phyloP scores from a whole-genome alignment of 768 basidiomycete genomes.

The Austroboletus eburneus region DNA sequence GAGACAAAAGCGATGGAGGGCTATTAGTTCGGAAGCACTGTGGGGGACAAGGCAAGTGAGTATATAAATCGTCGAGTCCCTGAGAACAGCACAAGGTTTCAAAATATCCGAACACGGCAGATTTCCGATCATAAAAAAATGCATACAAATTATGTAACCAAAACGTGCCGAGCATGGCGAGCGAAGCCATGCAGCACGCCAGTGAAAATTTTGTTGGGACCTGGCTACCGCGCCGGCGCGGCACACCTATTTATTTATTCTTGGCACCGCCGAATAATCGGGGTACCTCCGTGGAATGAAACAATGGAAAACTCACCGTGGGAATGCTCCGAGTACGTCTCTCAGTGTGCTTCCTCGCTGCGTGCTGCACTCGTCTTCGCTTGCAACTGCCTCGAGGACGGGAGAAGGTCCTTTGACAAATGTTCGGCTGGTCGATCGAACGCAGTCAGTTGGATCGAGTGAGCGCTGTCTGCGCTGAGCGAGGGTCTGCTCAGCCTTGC shows the following conservation, averaged over 20 bases:
- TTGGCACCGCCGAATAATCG: conserved; percentile 24
- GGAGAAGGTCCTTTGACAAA: conserved; percentile 23
- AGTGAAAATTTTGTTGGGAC: conserved; percentile 17
- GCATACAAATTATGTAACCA: conserved; percentile 16
- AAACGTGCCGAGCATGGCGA: conserved; percentile 25
- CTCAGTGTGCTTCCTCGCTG: conserved; percentile 9
- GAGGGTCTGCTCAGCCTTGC: conserved; percentile 2
- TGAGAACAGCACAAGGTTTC: conserved; percentile 16
- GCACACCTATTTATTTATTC: conserved; percentile 25
- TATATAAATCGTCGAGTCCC: conserved; percentile 24
- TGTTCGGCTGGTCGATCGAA: conserved; percentile 23
- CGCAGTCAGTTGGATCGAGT: conserved; percentile 12
- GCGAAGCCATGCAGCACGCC: conserved; percentile 16
- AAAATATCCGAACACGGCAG: conserved; percentile 14
- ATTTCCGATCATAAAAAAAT: conserved; percentile 9
- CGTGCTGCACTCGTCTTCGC: conserved; percentile 22
- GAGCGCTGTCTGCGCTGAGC: conserved; percentile 1
- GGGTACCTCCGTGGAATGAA: conserved; percentile 21
- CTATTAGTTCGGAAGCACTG: conserved; percentile 17
- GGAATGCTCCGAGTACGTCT: conserved; percentile 13
- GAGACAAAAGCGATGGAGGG: conserved; percentile 5
- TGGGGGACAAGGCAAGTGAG: conserved; percentile 3
- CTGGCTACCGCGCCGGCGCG: conserved; percentile 19
- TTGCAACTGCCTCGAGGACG: conserved; percentile 33
- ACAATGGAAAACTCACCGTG: conserved; percentile 34